Percentiles rank a stretch among this genome's conserved stretches.
These are phyloP conservation scores for Petunia hybrid DNA, from an alignment of 305 asterid species.

Conservation along the genomic window DNA sequence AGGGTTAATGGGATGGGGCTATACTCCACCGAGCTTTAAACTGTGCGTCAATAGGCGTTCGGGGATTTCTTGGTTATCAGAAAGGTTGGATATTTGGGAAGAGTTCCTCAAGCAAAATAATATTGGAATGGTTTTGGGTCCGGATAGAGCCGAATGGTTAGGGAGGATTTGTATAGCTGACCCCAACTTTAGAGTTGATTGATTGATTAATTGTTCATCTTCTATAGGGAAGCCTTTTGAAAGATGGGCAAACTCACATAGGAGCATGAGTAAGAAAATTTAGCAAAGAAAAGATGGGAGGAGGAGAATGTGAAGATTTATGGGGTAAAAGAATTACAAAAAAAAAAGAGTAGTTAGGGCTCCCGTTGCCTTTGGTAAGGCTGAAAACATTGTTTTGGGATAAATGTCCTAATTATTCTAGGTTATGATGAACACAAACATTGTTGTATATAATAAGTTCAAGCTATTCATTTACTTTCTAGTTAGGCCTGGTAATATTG, in stretches of 20 bases:
- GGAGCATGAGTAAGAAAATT: not conserved
- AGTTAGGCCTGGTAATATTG: not conserved
- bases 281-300: not conserved
- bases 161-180: not conserved
- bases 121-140: not conserved
- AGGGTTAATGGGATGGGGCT: too few relatives aligned
- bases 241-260: not conserved
- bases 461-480: not conserved
- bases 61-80: too few relatives aligned
- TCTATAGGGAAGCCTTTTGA: not conserved
- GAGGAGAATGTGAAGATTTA: not conserved
- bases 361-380: not conserved
- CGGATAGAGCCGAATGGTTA: not conserved
- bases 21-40: too few relatives aligned
- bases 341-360: not conserved
- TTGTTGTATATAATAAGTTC: not conserved
- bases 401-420: not conserved
- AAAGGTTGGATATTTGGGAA: not conserved
- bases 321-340: not conserved
- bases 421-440: too few relatives aligned
- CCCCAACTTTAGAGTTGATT: not conserved
- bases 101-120: not conserved
- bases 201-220: constrained; percentile 3
- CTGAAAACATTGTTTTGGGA: not conserved
- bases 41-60: too few relatives aligned